A percentile compares a stretch with the other conserved stretches of the same genome.
Evolutionary conservation across 495 filamentous ascomycete species (phyloP).

Genomic region (Xylaria castorea): DNA sequence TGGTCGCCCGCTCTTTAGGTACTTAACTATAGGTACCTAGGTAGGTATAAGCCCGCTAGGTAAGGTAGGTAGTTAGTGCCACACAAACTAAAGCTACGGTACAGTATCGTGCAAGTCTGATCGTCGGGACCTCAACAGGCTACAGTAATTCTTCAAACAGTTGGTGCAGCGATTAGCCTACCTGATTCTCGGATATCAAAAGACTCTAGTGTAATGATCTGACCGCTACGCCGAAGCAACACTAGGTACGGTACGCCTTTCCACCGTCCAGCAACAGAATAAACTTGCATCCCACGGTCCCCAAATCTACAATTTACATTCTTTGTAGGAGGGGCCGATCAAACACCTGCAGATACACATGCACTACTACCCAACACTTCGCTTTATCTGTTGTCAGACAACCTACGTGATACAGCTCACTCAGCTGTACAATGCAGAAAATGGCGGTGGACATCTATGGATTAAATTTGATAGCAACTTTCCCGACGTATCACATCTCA

Average conservation of each 20-base stretch:
- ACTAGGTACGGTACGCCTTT: neutral
- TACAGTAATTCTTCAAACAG: neutral
- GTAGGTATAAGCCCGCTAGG: neutral
- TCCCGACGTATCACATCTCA: slow-evolving; percentile 37
- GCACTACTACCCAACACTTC: slow-evolving; percentile 6
- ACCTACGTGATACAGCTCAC: neutral
- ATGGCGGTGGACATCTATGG: slow-evolving; percentile 28
- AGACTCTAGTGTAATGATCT: neutral
- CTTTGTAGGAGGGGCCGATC: slow-evolving; percentile 13
- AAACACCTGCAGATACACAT: slow-evolving; percentile 14
- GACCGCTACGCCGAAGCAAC: neutral
- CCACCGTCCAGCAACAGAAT: neutral
- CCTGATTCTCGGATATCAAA: neutral
- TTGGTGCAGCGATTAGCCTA: neutral
- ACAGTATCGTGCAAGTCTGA: neutral
- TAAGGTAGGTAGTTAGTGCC: neutral
- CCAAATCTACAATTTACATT: neutral
- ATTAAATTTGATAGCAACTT: slow-evolving; percentile 40
- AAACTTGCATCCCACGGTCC: neutral
- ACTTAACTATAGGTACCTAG: neutral
- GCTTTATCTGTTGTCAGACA: neutral
- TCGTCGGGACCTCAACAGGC: slow-evolving; percentile 2
- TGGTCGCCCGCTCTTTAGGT: neutral
- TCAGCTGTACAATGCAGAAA: slow-evolving; percentile 1
- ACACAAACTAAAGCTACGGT: slow-evolving; percentile 17